Conservation (phyloP, 2,329 filamentous ascomycete species). For the Exophiala calicioides region DNA sequence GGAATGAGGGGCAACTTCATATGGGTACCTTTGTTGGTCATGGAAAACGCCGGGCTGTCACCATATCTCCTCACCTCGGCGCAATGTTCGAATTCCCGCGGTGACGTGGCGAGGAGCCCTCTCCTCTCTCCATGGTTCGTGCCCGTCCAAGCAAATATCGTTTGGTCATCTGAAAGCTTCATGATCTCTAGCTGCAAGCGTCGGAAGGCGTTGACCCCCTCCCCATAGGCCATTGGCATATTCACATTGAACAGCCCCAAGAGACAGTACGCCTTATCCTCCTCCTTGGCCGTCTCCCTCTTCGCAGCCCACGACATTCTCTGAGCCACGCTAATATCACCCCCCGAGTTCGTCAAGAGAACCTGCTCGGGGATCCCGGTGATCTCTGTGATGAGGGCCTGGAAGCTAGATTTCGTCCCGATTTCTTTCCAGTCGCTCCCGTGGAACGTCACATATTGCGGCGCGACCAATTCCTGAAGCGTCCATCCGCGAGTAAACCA, state of each 20-base stretch:
- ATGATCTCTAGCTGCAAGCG: constrained; percentile 1
- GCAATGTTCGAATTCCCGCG: not conserved
- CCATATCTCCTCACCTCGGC: not conserved
- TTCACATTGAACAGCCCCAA: not conserved
- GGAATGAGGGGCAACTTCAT: constrained; percentile 7
- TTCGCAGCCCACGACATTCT: not conserved
- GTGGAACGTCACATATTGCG: constrained; percentile 23
- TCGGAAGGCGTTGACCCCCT: not conserved
- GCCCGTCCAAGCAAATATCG: not conserved
- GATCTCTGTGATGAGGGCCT: not conserved
- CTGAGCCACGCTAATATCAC: not conserved
- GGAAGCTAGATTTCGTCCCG: constrained; percentile 8
- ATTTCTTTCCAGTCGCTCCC: constrained; percentile 4
- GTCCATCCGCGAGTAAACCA: constrained; percentile 27
- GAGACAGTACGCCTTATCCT: not conserved
- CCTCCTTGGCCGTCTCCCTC: not conserved
- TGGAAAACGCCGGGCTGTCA: constrained; percentile 1
- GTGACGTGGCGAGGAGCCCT: not conserved
- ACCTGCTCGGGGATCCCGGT: constrained; percentile 17
- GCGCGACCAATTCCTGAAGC: constrained; percentile 30
- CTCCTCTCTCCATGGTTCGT: no score
- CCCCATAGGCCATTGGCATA: not conserved
- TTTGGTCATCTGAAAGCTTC: constrained; percentile 2
- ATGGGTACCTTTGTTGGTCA: constrained; percentile 5
- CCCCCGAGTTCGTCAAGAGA: not conserved